These are phyloP conservation scores for Cucurbita argyrosperma DNA, from an alignment of 306 rosid genomes.

Conservation along the genomic window DNA sequence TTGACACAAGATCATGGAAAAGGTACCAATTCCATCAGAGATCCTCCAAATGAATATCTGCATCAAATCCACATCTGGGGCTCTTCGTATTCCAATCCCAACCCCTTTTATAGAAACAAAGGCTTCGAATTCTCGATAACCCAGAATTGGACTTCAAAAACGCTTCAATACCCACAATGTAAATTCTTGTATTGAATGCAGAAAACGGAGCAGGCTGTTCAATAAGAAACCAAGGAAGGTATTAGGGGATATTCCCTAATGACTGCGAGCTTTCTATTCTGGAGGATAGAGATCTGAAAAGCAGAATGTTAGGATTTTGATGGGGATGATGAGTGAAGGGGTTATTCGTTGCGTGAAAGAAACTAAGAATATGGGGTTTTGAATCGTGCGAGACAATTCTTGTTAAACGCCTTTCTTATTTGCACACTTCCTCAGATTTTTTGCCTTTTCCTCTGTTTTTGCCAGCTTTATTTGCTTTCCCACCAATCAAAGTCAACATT, in stretches of 20 bases:
- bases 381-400: background rate
- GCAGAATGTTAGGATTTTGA: slow-evolving; percentile 15
- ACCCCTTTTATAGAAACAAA: background rate
- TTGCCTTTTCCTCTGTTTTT: background rate
- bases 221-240: slow-evolving; percentile 9
- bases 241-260: slow-evolving; percentile 7
- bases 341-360: slow-evolving; percentile 28
- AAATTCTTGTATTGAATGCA: slow-evolving; percentile 8
- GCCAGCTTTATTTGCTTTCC: background rate
- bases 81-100: background rate
- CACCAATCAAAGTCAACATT: background rate
- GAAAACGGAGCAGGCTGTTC: slow-evolving; percentile 9
- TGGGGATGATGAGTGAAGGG: background rate
- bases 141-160: background rate
- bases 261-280: slow-evolving; percentile 1
- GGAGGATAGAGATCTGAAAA: background rate
- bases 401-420: background rate
- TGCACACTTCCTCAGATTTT: background rate
- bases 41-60: slow-evolving; percentile 11
- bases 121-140: background rate
- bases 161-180: slow-evolving; percentile 10
- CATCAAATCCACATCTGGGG: slow-evolving; percentile 10
- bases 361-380: slow-evolving; percentile 6
- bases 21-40: background rate
- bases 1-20: background rate